phyloP scores from a whole-genome alignment of 2,329 filamentous ascomycete genomes.

The Salinomyces thailandicus region DNA sequence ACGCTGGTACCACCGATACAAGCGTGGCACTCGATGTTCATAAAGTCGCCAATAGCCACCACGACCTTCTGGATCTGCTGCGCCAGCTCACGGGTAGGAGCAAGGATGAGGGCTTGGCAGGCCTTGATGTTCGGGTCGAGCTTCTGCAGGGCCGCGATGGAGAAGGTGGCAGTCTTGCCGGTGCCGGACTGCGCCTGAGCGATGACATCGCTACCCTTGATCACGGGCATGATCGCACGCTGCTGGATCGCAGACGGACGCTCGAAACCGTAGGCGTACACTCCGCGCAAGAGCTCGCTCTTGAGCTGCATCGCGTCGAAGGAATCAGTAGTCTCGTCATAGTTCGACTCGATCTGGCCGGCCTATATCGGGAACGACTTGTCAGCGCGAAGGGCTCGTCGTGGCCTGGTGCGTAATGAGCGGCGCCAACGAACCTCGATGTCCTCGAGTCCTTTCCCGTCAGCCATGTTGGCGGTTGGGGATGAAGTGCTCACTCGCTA shows the following conservation, averaged over 20 bases:
- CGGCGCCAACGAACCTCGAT: constrained; percentile 52
- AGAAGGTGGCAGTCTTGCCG: constrained; percentile 99
- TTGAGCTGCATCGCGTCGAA: constrained; percentile 98
- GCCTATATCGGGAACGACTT: constrained; percentile 13
- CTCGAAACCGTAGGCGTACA: constrained; percentile 99
- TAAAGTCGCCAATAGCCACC: constrained; percentile 97
- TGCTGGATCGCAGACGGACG: constrained; percentile 98
- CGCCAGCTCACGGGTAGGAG: constrained; percentile 94
- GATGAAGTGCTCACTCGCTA: constrained; percentile 51
- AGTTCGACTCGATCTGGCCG: constrained; percentile 99
- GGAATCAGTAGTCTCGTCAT: constrained; percentile 98
- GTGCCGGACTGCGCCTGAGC: constrained; percentile 99
- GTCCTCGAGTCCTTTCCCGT: constrained; percentile 89
- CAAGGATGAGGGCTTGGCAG: constrained; percentile 96
- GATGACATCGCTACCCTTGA: constrained; percentile 99
- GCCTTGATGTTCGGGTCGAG: constrained; percentile 90
- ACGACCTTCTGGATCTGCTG: constrained; percentile 99
- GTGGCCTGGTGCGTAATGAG: no score
- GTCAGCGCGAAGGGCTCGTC: no score
- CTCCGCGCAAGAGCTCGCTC: constrained; percentile 92
- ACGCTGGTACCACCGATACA: constrained; percentile 98
- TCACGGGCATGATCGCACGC: constrained; percentile 99
- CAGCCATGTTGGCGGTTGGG: constrained; percentile 86
- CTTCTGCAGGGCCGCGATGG: constrained; percentile 97
- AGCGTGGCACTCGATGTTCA: constrained; percentile 98